These are phyloP conservation scores for Lipomyces anomalus DNA, from an alignment of 805 yeast genomes.

Conservation along the genomic window DNA sequence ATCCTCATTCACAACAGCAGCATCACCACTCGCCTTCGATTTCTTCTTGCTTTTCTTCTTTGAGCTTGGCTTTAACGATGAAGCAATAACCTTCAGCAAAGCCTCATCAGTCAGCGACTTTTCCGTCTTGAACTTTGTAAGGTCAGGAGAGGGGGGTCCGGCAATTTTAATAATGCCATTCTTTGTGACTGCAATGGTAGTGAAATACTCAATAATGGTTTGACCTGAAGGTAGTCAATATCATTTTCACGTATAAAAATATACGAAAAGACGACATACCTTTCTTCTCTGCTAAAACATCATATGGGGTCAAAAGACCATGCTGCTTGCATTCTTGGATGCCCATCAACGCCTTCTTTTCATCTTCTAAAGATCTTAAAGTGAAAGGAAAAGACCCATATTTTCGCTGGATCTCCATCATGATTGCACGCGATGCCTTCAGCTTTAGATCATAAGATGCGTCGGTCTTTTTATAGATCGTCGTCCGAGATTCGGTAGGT, in stretches of 20 bases:
- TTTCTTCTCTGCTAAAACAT: conserved; percentile 60
- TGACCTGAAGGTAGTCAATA: conserved; percentile 31
- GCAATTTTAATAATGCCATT: conserved; percentile 65
- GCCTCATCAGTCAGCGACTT: conserved; percentile 51
- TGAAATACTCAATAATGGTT: conserved; percentile 62
- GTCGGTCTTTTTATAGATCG: conserved; percentile 66
- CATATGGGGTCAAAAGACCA: conserved; percentile 61
- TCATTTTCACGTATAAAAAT: neutral
- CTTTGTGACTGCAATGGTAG: conserved; percentile 70
- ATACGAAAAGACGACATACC: conserved; percentile 30
- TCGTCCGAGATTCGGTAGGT: conserved; percentile 53
- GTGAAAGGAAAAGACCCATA: conserved; percentile 65
- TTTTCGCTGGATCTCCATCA: conserved; percentile 62
- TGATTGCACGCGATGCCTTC: conserved; percentile 60
- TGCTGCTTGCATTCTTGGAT: conserved; percentile 67
- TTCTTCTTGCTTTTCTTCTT: conserved; percentile 42
- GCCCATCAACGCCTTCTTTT: conserved; percentile 68
- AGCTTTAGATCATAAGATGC: conserved; percentile 58
- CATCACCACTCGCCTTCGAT: conserved; percentile 18
- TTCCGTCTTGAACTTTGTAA: conserved; percentile 51
- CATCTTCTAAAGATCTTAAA: conserved; percentile 58
- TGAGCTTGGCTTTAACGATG: conserved; percentile 47
- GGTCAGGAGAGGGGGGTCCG: conserved; percentile 41
- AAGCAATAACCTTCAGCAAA: conserved; percentile 42
- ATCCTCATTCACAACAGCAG: conserved; percentile 7